Conservation (phyloP, 768 basidiomycete species). For the Hypholoma fasciculare region DNA sequence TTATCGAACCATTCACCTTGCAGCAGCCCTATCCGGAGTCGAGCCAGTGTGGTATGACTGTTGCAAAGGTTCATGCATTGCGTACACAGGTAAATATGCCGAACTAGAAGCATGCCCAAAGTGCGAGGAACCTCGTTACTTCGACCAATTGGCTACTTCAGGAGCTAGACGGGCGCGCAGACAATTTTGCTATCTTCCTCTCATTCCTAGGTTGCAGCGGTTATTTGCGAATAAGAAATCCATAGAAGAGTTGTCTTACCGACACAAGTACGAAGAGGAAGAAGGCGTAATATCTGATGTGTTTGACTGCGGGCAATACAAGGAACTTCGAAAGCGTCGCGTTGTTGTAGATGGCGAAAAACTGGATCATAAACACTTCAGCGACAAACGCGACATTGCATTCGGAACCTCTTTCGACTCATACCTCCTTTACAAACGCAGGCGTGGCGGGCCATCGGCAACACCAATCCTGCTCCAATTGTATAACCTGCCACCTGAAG, state of each 20-base stretch:
- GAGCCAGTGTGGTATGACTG: slow-evolving; percentile 26
- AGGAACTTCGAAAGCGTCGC: not conserved
- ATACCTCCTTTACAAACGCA: slow-evolving; percentile 11
- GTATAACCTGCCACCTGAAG: slow-evolving; percentile 41
- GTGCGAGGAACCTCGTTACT: slow-evolving; percentile 18
- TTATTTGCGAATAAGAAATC: slow-evolving; percentile 12
- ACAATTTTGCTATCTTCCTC: slow-evolving; percentile 26
- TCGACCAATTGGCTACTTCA: not conserved
- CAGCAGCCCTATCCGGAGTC: slow-evolving; percentile 26
- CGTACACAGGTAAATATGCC: slow-evolving; percentile 24
- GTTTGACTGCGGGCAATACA: slow-evolving; percentile 11
- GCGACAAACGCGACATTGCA: slow-evolving; percentile 9
- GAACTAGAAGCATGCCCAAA: slow-evolving; percentile 12
- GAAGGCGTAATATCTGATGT: slow-evolving; percentile 6
- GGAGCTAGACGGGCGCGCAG: slow-evolving; percentile 6
- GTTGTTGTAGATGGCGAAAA: slow-evolving; percentile 9
- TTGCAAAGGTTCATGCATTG: slow-evolving; percentile 33
- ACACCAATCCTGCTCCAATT: slow-evolving; percentile 40
- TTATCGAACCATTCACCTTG: slow-evolving; percentile 20
- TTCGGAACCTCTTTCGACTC: slow-evolving; percentile 11
- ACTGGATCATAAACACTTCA: slow-evolving; percentile 8
- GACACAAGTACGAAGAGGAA: slow-evolving; percentile 5
- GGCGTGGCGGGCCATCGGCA: slow-evolving; percentile 10
- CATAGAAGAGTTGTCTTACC: slow-evolving; percentile 15
- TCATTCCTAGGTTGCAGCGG: slow-evolving; percentile 28